phyloP scores from a whole-genome alignment of 202 grass and related monocot species.

The Digitaria exilis region DNA sequence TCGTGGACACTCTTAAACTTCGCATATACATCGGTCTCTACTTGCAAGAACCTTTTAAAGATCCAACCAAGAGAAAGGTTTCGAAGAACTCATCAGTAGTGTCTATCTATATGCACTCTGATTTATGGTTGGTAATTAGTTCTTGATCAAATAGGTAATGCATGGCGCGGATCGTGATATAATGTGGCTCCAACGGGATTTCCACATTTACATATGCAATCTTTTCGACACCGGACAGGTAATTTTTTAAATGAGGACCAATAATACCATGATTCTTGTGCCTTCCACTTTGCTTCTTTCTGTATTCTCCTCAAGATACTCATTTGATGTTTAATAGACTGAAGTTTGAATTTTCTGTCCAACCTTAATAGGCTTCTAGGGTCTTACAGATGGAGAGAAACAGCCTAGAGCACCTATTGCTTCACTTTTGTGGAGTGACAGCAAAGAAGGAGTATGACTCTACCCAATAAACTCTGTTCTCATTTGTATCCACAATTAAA shows the following conservation, averaged over 20 bases:
- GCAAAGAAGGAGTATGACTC: constrained; percentile 84
- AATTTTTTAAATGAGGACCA: constrained; percentile 33
- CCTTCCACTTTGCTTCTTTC: constrained; percentile 19
- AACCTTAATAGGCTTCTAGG: constrained; percentile 76
- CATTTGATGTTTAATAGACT: constrained; percentile 22
- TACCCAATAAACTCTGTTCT: no score
- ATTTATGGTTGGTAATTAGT: constrained; percentile 41
- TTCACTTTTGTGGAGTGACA: constrained; percentile 80
- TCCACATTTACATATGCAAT: constrained; percentile 92
- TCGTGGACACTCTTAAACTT: constrained; percentile 94
- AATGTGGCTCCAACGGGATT: constrained; percentile 90
- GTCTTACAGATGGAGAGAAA: constrained; percentile 93
- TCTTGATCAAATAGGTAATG: constrained; percentile 68
- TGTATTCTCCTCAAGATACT: constrained; percentile 13
- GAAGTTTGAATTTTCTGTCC: constrained; percentile 32
- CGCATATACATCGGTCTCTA: constrained; percentile 83
- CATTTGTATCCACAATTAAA: no score
- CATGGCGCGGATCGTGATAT: constrained; percentile 99
- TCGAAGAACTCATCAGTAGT: constrained; percentile 24
- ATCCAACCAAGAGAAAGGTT: constrained; percentile 94
- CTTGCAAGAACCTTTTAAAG: constrained; percentile 81
- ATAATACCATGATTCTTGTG: constrained; percentile 21
- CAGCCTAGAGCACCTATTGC: constrained; percentile 84
- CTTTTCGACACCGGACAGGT: constrained; percentile 99
- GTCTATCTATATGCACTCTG: constrained; percentile 10